Conservation (phyloP, 2,329 filamentous ascomycete species). For the Ilyonectria robusta region DNA sequence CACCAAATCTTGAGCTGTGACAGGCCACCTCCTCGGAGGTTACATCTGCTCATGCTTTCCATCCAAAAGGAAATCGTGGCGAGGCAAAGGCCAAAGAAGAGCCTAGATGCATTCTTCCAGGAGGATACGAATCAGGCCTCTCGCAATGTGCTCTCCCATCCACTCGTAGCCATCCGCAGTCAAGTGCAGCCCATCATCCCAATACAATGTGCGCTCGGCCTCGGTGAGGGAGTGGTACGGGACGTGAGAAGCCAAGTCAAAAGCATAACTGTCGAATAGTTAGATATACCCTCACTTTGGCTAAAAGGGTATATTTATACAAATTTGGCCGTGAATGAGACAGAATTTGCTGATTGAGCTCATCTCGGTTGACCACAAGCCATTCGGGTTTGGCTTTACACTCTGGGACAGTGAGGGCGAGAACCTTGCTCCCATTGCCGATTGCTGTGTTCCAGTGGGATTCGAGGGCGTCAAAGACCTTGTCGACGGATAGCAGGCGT, state of each 20-base stretch:
- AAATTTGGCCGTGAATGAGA: not conserved
- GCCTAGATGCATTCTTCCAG: not conserved
- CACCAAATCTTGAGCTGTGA: no score
- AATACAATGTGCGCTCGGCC: not conserved
- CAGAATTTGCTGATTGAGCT: slow-evolving; percentile 1
- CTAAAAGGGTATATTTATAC: not conserved
- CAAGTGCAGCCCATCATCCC: slow-evolving; percentile 9
- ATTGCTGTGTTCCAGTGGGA: slow-evolving; percentile 1
- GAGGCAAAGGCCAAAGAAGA: no score
- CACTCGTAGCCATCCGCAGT: slow-evolving; percentile 8
- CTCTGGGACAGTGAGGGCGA: slow-evolving; percentile 6
- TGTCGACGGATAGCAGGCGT: no score
- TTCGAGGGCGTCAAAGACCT: not conserved
- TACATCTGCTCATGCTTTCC: no score
- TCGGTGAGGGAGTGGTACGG: slow-evolving; percentile 1
- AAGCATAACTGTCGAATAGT: not conserved
- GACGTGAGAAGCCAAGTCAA: not conserved
- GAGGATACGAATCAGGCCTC: not conserved
- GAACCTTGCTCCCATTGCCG: slow-evolving; percentile 2
- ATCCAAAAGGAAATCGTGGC: no score
- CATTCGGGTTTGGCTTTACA: slow-evolving; percentile 7
- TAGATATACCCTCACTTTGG: not conserved
- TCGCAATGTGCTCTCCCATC: slow-evolving; percentile 2
- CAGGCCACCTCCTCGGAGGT: no score
- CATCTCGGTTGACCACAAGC: not conserved